These are phyloP conservation scores for Grigorovia yakushimaensis DNA, from an alignment of 805 yeast species.

Conservation along the genomic window DNA sequence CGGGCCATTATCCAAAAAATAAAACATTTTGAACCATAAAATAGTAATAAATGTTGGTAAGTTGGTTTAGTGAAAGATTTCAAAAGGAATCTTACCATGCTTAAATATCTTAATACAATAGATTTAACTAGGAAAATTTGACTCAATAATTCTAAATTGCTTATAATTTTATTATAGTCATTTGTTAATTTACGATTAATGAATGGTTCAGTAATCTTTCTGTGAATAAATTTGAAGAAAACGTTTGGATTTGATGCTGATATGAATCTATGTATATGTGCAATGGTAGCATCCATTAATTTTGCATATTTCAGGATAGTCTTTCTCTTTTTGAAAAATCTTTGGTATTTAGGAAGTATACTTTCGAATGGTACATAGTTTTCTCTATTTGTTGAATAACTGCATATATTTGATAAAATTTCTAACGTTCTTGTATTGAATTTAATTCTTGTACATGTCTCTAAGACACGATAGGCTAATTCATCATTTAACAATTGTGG, in stretches of 20 bases:
- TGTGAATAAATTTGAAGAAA: constrained; percentile 26
- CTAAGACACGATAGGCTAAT: constrained; percentile 23
- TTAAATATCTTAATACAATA: constrained; percentile 31
- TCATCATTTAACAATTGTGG: constrained; percentile 13
- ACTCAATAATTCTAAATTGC: constrained; percentile 37
- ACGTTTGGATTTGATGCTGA: constrained; percentile 44
- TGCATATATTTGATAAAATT: constrained; percentile 26
- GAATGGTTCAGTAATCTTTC: constrained; percentile 7
- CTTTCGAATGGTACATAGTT: constrained; percentile 4
- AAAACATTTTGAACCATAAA: constrained; percentile 38
- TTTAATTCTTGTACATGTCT: constrained; percentile 24
- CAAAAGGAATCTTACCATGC: constrained; percentile 31
- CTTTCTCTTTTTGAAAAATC: constrained; percentile 9
- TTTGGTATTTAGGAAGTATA: constrained; percentile 14
- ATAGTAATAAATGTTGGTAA: constrained; percentile 37
- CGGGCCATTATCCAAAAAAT: constrained; percentile 42
- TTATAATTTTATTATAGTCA: constrained; percentile 6
- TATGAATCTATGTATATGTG: constrained; percentile 33
- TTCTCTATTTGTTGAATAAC: constrained; percentile 6
- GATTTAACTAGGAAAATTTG: constrained; percentile 33
- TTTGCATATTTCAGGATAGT: constrained; percentile 5
- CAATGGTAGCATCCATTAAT: constrained; percentile 13
- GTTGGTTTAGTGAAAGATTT: constrained; percentile 34
- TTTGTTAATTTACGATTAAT: not conserved
- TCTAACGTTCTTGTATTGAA: constrained; percentile 26